phyloP scores from a whole-genome alignment of 2,329 filamentous ascomycete genomes.

The Penicillium verrucosum region DNA sequence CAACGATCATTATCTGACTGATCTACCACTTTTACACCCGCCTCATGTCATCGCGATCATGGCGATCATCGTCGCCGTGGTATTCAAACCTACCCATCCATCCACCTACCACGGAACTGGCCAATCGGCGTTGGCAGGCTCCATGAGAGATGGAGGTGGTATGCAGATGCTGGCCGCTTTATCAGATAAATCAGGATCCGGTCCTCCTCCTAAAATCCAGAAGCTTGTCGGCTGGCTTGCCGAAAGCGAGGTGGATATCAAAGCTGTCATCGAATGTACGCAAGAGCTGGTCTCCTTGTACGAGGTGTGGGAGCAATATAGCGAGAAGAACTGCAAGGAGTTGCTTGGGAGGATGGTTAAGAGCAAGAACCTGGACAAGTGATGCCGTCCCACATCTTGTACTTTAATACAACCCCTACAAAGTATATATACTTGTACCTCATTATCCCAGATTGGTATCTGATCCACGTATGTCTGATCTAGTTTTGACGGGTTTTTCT shows the following conservation, averaged over 20 bases:
- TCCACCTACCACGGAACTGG: conserved; percentile 30
- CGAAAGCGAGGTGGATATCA: conserved; percentile 80
- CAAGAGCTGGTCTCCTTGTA: conserved; percentile 91
- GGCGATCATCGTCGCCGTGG: conserved; percentile 78
- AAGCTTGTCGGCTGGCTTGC: conserved; percentile 78
- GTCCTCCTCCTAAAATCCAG: conserved; percentile 47
- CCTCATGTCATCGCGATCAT: conserved; percentile 89
- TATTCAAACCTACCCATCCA: conserved; percentile 64
- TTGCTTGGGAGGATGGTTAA: conserved; percentile 61
- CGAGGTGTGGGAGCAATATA: conserved; percentile 67
- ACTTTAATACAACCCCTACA: background rate
- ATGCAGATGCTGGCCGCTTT: conserved; percentile 36
- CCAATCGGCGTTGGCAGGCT: conserved; percentile 32
- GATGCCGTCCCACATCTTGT: conserved; percentile 15
- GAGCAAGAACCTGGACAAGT: conserved; percentile 57
- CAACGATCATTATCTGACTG: conserved; percentile 90
- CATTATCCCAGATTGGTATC: background rate
- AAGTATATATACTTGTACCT: background rate
- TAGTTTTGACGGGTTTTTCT: background rate
- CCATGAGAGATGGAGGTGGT: conserved; percentile 37
- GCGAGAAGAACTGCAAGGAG: conserved; percentile 63
- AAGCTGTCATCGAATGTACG: conserved; percentile 80
- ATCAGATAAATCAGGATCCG: conserved; percentile 30
- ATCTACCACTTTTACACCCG: conserved; percentile 78
- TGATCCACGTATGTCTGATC: background rate